These are phyloP conservation scores for Medicago arabica DNA, from an alignment of 306 rosid genomes.

Conservation along the genomic window DNA sequence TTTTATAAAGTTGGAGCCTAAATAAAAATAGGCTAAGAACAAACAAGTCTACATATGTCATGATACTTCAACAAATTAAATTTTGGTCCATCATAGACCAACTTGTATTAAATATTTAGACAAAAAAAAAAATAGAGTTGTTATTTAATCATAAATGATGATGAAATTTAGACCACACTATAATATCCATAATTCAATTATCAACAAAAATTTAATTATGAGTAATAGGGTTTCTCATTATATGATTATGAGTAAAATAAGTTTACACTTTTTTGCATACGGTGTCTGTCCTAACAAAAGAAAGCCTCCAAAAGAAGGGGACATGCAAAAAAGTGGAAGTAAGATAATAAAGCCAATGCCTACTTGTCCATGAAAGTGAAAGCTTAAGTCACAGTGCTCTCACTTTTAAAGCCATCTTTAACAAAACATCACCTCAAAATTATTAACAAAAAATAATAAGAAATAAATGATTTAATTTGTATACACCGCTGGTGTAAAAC, in stretches of 20 bases:
- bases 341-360: constrained; percentile 44
- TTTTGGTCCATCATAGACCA: too few relatives aligned
- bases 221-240: not conserved
- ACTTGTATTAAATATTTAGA: too few relatives aligned
- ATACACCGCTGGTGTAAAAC: too few relatives aligned
- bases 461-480: not conserved
- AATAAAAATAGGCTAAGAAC: too few relatives aligned
- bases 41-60: too few relatives aligned
- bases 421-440: constrained; percentile 6
- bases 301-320: constrained; percentile 1
- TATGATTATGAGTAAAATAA: not conserved
- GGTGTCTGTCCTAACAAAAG: not conserved
- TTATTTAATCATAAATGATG: too few relatives aligned
- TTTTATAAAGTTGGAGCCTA: too few relatives aligned
- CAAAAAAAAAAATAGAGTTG: too few relatives aligned
- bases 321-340: constrained; percentile 42
- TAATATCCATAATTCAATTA: too few relatives aligned
- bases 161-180: too few relatives aligned
- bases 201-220: not conserved
- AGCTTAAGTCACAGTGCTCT: constrained; percentile 41
- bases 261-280: not conserved
- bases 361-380: constrained; percentile 50
- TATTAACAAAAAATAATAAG: not conserved
- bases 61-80: too few relatives aligned
- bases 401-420: constrained; percentile 29